These are phyloP conservation scores for Babesia ovis DNA, from an alignment of 169 alveolate species.

Conservation along the genomic window DNA sequence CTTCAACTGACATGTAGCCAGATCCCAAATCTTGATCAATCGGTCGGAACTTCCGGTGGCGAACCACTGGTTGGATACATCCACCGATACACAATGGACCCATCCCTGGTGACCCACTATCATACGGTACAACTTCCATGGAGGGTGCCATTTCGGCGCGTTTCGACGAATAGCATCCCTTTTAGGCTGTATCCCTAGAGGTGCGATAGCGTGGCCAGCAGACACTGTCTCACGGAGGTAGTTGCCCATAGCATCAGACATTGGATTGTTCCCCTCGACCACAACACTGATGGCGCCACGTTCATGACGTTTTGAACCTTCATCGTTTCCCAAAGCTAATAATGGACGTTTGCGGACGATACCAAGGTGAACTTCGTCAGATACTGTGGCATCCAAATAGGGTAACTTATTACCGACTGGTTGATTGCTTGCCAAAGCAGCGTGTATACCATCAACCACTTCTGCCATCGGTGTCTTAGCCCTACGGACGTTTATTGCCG, in stretches of 20 bases:
- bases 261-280: not conserved
- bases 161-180: conserved; percentile 59
- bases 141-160: conserved; percentile 93
- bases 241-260: conserved; percentile 11
- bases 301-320: not conserved
- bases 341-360: conserved; percentile 27
- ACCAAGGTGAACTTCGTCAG: conserved; percentile 40
- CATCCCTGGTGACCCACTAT: conserved; percentile 98
- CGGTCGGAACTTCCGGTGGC: conserved; percentile 96
- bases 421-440: conserved; percentile 13
- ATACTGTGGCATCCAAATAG: conserved; percentile 32
- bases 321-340: conserved; percentile 34
- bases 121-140: conserved; percentile 95
- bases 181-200: conserved; percentile 68
- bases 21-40: conserved; percentile 97
- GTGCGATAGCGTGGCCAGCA: conserved; percentile 70
- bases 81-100: conserved; percentile 96
- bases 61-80: conserved; percentile 94
- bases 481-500: conserved; percentile 40
- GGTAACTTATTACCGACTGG: conserved; percentile 24
- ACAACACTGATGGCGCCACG: conserved; percentile 34
- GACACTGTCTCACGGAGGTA: conserved; percentile 57
- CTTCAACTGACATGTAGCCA: conserved; percentile 94
- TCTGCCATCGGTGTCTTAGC: conserved; percentile 59
- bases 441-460: conserved; percentile 48